phyloP scores from a whole-genome alignment of 352 stramenopile genomes.

The Elongisporangium senticosum region DNA sequence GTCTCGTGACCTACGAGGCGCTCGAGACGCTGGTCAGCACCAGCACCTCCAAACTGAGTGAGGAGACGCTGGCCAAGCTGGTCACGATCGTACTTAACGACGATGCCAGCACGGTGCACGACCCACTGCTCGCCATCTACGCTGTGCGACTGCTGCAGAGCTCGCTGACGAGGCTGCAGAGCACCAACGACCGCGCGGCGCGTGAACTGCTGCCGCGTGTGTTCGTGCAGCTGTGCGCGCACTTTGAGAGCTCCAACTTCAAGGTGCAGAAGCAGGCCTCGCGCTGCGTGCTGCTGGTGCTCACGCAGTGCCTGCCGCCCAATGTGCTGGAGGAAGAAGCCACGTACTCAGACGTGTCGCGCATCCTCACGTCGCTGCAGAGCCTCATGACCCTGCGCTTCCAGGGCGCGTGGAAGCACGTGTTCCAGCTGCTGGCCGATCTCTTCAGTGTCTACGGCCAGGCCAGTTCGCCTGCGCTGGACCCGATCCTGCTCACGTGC shows the following conservation, averaged over 20 bases:
- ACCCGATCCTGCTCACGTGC: constrained; percentile 65
- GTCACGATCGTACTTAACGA: constrained; percentile 56
- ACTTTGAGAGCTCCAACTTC: constrained; percentile 56
- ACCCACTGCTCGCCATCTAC: constrained; percentile 54
- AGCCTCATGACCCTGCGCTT: constrained; percentile 81
- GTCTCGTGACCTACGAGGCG: constrained; percentile 73
- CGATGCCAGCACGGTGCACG: constrained; percentile 52
- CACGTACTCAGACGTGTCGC: constrained; percentile 53
- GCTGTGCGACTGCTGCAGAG: constrained; percentile 61
- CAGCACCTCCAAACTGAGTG: constrained; percentile 48
- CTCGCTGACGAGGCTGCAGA: constrained; percentile 58
- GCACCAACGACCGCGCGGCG: constrained; percentile 43
- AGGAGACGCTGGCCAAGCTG: constrained; percentile 62
- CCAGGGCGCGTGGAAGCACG: constrained; percentile 70
- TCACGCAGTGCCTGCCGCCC: constrained; percentile 52
- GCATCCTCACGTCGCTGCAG: constrained; percentile 70
- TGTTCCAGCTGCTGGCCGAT: constrained; percentile 68
- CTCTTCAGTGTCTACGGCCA: constrained; percentile 72
- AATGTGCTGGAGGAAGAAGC: constrained; percentile 47
- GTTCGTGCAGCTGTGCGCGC: constrained; percentile 62
- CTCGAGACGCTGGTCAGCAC: constrained; percentile 56
- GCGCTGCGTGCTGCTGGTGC: constrained; percentile 55
- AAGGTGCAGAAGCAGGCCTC: constrained; percentile 58
- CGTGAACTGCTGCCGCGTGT: constrained; percentile 72
- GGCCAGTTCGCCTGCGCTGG: constrained; percentile 45